phyloP scores from a whole-genome alignment of 305 asterid genomes.

The Caryopteris hybrid region DNA sequence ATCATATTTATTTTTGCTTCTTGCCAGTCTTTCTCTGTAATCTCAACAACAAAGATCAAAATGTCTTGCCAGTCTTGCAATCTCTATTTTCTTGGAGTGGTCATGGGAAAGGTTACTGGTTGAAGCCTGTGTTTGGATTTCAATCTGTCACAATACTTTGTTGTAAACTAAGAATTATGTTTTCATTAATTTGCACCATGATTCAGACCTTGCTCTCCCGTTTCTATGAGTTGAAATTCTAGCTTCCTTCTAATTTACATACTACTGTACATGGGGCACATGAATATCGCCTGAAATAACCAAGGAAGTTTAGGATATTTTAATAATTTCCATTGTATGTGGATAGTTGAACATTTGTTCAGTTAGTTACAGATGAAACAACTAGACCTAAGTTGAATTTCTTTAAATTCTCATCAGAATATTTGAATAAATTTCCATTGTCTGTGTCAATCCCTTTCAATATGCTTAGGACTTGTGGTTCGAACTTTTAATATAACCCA shows the following conservation, averaged over 20 bases:
- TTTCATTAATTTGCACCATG: not conserved
- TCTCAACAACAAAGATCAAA: not conserved
- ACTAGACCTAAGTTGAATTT: not conserved
- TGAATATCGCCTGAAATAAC: not conserved
- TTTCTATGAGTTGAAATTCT: not conserved
- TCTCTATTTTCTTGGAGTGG: not conserved
- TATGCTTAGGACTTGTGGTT: not conserved
- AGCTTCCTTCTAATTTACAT: not conserved
- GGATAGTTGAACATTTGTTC: not conserved
- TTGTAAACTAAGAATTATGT: not conserved
- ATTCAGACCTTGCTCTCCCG: not conserved
- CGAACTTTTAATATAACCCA: not conserved
- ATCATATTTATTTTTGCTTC: not conserved
- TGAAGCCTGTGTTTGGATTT: slow-evolving; percentile 6
- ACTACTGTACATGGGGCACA: not conserved
- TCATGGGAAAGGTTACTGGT: not conserved
- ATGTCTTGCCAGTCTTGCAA: not conserved
- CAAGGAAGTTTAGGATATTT: not conserved
- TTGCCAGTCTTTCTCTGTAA: not conserved
- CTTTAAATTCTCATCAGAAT: not conserved
- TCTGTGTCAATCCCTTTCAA: not conserved
- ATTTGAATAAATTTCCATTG: not conserved
- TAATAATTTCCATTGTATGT: not conserved
- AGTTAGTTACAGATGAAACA: not conserved
- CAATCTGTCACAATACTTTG: not conserved